Evolutionary conservation across 768 basidiomycete genomes (phyloP).

Genomic region (Termitomyces sp.): DNA sequence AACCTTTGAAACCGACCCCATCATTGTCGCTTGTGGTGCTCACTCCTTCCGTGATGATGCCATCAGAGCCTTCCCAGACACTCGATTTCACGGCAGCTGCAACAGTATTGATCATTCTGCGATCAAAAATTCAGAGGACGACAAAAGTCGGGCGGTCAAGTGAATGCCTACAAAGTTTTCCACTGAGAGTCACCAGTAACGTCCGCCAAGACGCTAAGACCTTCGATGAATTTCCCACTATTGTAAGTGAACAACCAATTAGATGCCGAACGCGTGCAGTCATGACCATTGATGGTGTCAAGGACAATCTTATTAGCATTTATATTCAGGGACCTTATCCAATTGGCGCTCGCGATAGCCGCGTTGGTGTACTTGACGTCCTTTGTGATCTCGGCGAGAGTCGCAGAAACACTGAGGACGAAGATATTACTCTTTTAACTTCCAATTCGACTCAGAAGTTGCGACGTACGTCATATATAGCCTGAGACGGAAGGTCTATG

Average conservation of each 20-base stretch:
- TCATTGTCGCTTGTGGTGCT: conserved; percentile 41
- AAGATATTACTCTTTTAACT: not conserved
- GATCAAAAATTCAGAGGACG: not conserved
- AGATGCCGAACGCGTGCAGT: conserved; percentile 46
- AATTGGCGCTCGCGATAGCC: conserved; percentile 44
- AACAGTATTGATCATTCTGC: conserved; percentile 35
- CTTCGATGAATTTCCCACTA: conserved; percentile 53
- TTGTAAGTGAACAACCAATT: conserved; percentile 56
- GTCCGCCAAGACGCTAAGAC: conserved; percentile 42
- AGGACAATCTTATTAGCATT: conserved; percentile 40
- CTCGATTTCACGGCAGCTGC: conserved; percentile 42
- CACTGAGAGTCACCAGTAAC: conserved; percentile 42
- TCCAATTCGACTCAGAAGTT: not conserved
- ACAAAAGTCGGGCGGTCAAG: not conserved
- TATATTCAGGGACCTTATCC: conserved; percentile 47
- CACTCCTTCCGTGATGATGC: conserved; percentile 53
- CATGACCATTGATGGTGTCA: conserved; percentile 44
- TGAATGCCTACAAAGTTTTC: conserved; percentile 35
- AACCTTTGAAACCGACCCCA: conserved; percentile 53
- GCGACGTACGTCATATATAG: conserved; percentile 15
- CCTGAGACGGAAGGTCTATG: conserved; percentile 7
- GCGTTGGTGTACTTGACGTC: conserved; percentile 45
- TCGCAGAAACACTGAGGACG: conserved; percentile 42
- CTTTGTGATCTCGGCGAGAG: conserved; percentile 44
- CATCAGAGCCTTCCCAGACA: conserved; percentile 47